Evolutionary conservation across 2,329 filamentous ascomycete species (phyloP), one percentile per base, ranked within the genome.

Genomic region (Ophiostoma tasmaniense): DNA sequence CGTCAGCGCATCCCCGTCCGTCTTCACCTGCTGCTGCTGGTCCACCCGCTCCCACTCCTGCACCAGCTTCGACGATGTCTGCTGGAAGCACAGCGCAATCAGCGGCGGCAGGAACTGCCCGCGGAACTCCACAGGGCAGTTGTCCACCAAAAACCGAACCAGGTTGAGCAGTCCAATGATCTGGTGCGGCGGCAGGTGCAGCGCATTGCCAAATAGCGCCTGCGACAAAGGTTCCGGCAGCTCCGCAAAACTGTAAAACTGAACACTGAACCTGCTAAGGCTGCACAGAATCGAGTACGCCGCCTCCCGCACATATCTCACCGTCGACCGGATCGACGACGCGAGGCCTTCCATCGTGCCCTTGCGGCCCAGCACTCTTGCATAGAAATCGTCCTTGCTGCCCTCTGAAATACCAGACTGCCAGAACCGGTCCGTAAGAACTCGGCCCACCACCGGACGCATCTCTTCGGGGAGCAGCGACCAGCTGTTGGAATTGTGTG

Each of bases 351-450:
- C 95, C 69, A 97, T 87, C 0, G 93, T 97, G 55, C 85, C 86
- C 78, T 93, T 96, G 69, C 95, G 97, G 39, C 92, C 90, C 69
- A 92, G 88, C 1, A 99, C 94, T 55, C 92, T 87, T 39, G 92
- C 91, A 78, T 97, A 98, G 77, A 99, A 99, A 70, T 98, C 94
- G 72, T 98, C 95, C 77, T 95, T 93, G 74, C 92, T 98, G 33
- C 96, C 95, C 71, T 90, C 91, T 0, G 95, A 98, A 66, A 99
- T 99, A 11, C 95, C 95, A 7, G 93, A 92, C 81, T 99, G 95
- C 95, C 95, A 99, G 77, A 99, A 99, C 30, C 95, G 86, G 78
- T 99, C 95, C 17, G 93, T 96, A 28, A 99, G 81, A 25, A 98
- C 92, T 28, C 91, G 87, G 61, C 88, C 86, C 52, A 98, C 90